phyloP scores from a whole-genome alignment of 495 filamentous ascomycete genomes.

The Aspergillus wentii region DNA sequence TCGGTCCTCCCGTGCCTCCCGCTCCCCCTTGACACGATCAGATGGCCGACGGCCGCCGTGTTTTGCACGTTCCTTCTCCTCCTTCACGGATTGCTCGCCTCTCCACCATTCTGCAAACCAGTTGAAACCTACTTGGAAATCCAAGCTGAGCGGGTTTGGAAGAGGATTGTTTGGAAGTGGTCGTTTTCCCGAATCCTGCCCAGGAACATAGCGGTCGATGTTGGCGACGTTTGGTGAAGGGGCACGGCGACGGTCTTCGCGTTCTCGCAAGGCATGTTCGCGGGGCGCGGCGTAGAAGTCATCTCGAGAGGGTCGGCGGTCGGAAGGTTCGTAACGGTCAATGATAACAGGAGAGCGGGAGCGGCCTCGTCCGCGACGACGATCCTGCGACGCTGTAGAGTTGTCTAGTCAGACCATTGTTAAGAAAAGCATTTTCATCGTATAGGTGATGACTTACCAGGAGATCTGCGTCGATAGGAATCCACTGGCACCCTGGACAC shows the following conservation, averaged over 20 bases:
- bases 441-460: slow-evolving; percentile 40
- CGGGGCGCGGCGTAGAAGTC: slow-evolving; percentile 49
- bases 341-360: slow-evolving; percentile 69
- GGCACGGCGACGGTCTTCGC: slow-evolving; percentile 61
- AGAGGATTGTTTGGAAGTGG: slow-evolving; percentile 65
- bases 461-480: slow-evolving; percentile 46
- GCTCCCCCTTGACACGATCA: slow-evolving; percentile 66
- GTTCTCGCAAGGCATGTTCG: slow-evolving; percentile 65
- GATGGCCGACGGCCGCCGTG: slow-evolving; percentile 69
- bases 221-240: slow-evolving; percentile 61
- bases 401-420: slow-evolving; percentile 6
- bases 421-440: too few relatives aligned
- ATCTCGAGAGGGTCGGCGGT: slow-evolving; percentile 44
- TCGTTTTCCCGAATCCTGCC: slow-evolving; percentile 61
- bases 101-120: slow-evolving; percentile 98
- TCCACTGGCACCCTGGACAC: slow-evolving; percentile 26
- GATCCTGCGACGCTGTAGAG: slow-evolving; percentile 39
- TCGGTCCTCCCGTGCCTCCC: slow-evolving; percentile 77
- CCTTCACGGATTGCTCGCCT: slow-evolving; percentile 75
- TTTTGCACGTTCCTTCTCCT: slow-evolving; percentile 75
- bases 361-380: slow-evolving; percentile 49
- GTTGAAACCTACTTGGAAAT: slow-evolving; percentile 93
- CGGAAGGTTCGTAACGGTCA: slow-evolving; percentile 66
- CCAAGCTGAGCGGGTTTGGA: slow-evolving; percentile 74
- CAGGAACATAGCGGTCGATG: slow-evolving; percentile 95